phyloP scores from a whole-genome alignment of 1,139 yeast genomes.

The Dujonia santamariae region DNA sequence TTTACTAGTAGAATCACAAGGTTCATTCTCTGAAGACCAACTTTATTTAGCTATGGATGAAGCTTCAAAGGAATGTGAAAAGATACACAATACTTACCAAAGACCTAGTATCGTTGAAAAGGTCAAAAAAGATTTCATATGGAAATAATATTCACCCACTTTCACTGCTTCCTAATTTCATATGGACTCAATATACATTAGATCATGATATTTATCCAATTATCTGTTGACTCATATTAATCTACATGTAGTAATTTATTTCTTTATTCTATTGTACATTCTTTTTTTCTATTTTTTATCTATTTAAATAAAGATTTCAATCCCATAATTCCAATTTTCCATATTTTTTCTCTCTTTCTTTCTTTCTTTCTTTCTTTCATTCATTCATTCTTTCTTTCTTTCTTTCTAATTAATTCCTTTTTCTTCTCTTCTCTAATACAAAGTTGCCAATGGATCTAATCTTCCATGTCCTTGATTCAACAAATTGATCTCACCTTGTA shows the following conservation, averaged over 20 bases:
- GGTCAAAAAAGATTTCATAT: constrained; percentile 52
- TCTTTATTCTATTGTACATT: no score
- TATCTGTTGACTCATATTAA: no score
- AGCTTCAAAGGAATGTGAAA: constrained; percentile 46
- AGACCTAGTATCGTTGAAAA: constrained; percentile 48
- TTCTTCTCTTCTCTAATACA: constrained; percentile 35
- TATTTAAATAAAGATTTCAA: no score
- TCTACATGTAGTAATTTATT: no score
- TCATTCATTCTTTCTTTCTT: no score
- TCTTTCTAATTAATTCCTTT: no score
- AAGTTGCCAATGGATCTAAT: constrained; percentile 46
- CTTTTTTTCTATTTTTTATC: no score
- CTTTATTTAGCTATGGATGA: constrained; percentile 46
- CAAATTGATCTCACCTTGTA: constrained; percentile 41
- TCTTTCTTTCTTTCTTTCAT: no score
- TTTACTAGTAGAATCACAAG: constrained; percentile 67
- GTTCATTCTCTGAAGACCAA: constrained; percentile 59
- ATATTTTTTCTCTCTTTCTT: no score
- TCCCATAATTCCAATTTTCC: no score
- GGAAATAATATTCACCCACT: no score
- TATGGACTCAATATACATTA: neutral
- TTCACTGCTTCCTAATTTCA: no score
- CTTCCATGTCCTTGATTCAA: constrained; percentile 25
- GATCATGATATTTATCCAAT: neutral
- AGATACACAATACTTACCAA: constrained; percentile 40